Evolutionary conservation across 192 early-diverging fungal genomes (phyloP).

Genomic region (Allomyces arbusculus): DNA sequence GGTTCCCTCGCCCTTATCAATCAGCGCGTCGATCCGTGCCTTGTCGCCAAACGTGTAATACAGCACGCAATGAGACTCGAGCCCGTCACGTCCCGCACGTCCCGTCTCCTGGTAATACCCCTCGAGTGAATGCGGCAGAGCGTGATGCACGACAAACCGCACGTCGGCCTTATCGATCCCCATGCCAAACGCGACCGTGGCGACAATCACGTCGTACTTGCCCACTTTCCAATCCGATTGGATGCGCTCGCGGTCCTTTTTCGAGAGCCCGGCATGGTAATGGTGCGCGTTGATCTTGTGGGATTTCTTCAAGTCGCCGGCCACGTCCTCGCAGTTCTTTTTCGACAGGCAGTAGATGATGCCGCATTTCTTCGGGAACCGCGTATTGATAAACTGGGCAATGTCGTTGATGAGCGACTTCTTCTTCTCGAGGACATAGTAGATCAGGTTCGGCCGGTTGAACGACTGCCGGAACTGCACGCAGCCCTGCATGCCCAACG

Average conservation of each 20-base stretch:
- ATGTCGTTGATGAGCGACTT: constrained; percentile 53
- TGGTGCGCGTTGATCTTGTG: constrained; percentile 39
- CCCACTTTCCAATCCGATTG: constrained; percentile 71
- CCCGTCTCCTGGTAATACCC: constrained; percentile 96
- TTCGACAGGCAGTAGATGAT: constrained; percentile 84
- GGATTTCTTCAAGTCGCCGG: constrained; percentile 38
- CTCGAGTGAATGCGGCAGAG: constrained; percentile 72
- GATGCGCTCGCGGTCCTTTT: constrained; percentile 48
- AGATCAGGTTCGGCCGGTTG: constrained; percentile 61
- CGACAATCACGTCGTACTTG: constrained; percentile 62
- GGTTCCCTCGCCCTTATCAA: constrained; percentile 61
- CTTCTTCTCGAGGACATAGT: constrained; percentile 33
- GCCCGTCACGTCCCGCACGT: constrained; percentile 82
- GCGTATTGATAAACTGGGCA: constrained; percentile 35
- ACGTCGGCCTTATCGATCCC: constrained; percentile 94
- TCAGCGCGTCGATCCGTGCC: constrained; percentile 48
- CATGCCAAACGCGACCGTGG: constrained; percentile 96
- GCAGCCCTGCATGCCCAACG: constrained; percentile 50
- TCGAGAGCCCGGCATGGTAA: constrained; percentile 77
- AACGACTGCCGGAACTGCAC: constrained; percentile 62
- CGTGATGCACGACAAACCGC: constrained; percentile 84
- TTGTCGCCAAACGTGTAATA: constrained; percentile 66
- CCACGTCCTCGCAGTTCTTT: constrained; percentile 57
- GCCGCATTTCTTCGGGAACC: constrained; percentile 47
- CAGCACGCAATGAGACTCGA: constrained; percentile 57